Evolutionary conservation across 1,284 basidiomycete species (phyloP).

Genomic region (Heterobasidion irregulare): DNA sequence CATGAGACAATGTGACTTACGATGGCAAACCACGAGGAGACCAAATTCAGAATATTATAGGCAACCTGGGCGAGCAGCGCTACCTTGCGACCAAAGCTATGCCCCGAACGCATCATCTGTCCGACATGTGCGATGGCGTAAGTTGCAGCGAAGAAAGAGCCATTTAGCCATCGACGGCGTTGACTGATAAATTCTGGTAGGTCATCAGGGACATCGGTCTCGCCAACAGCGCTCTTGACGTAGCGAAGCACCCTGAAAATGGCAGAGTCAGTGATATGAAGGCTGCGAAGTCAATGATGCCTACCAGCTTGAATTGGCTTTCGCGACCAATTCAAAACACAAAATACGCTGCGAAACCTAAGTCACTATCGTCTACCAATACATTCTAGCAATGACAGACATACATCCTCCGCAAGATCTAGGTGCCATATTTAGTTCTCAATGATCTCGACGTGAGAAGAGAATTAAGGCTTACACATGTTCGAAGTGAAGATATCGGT

Average conservation of each 20-base stretch:
- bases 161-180: constrained; percentile 92
- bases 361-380: not conserved
- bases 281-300: not conserved
- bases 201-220: constrained; percentile 89
- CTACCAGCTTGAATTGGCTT: constrained; percentile 76
- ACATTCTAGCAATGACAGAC: constrained; percentile 33
- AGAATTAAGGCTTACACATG: constrained; percentile 45
- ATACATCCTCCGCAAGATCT: constrained; percentile 71
- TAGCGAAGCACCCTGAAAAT: constrained; percentile 68
- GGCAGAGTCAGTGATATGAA: not conserved
- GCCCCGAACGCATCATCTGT: constrained; percentile 87
- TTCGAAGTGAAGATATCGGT: constrained; percentile 91
- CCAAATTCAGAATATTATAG: constrained; percentile 85
- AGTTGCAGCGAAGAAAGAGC: constrained; percentile 93
- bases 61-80: constrained; percentile 94
- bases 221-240: constrained; percentile 86
- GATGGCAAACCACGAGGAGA: constrained; percentile 90
- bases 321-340: constrained; percentile 92
- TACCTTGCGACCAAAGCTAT: constrained; percentile 78
- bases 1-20: constrained; percentile 31
- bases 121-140: constrained; percentile 88
- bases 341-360: constrained; percentile 47
- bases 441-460: not conserved
- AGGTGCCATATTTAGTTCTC: not conserved
- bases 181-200: constrained; percentile 89